Evolutionary conservation across 176 grass and related monocot species (phyloP).

Genomic region (Triticum dicoccoides): DNA sequence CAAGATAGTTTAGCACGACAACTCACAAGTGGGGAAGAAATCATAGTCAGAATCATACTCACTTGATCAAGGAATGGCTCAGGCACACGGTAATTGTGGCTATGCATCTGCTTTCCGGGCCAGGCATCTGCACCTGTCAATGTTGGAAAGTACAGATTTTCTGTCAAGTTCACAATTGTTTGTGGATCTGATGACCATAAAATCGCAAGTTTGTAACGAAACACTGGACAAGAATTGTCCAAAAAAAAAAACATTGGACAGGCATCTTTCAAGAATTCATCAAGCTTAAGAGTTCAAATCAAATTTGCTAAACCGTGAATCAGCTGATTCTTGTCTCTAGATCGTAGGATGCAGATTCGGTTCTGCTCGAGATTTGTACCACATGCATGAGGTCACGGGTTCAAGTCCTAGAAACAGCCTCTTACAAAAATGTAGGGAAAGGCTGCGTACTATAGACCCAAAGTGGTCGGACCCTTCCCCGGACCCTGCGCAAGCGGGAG

Average conservation of each 20-base stretch:
- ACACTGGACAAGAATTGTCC: background rate
- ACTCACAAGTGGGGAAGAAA: background rate
- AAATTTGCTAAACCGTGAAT: background rate
- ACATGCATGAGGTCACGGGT: too few relatives aligned
- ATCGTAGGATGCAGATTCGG: too few relatives aligned
- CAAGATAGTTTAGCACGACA: background rate
- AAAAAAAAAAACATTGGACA: background rate
- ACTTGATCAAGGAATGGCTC: slow-evolving; percentile 68
- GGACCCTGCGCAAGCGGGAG: too few relatives aligned
- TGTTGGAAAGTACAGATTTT: background rate
- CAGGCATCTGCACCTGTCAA: slow-evolving; percentile 46
- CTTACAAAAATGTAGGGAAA: too few relatives aligned
- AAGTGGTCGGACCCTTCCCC: too few relatives aligned
- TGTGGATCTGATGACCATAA: background rate
- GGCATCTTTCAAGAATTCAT: background rate
- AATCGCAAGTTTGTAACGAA: background rate
- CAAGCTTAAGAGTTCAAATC: background rate
- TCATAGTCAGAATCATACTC: background rate
- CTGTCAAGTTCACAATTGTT: background rate
- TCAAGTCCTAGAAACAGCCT: too few relatives aligned
- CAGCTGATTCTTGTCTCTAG: too few relatives aligned
- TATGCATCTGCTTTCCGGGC: slow-evolving; percentile 83
- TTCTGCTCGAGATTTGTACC: too few relatives aligned
- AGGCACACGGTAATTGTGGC: slow-evolving; percentile 79
- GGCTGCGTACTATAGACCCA: too few relatives aligned